Conservation (phyloP, 495 filamentous ascomycete species). For the Aspergillus bertholletiae region DNA sequence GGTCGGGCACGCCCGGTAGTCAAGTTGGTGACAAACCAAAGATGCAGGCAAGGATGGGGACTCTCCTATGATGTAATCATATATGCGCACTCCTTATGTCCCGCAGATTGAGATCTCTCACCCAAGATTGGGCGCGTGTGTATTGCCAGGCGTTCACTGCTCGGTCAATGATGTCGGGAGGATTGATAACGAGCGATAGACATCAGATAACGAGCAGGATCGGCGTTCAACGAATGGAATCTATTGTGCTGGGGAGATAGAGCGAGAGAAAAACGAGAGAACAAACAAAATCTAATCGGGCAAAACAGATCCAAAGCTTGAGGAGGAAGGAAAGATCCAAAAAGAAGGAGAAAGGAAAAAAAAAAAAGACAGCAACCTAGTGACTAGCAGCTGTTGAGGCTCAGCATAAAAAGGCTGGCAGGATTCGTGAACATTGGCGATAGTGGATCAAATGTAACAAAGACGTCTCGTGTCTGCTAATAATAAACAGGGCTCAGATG, state of each 20-base stretch:
- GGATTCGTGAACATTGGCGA: neutral
- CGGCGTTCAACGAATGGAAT: neutral
- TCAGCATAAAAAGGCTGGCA: conserved; percentile 5
- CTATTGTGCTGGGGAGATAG: neutral
- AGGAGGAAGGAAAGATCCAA: neutral
- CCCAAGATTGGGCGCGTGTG: neutral
- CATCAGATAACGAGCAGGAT: conserved; percentile 4
- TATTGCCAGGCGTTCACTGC: neutral
- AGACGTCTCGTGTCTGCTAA: conserved; percentile 5
- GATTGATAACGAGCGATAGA: conserved; percentile 7
- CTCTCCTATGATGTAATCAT: neutral
- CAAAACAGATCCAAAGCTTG: neutral
- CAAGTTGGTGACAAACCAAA: neutral
- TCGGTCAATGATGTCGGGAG: neutral
- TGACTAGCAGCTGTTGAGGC: neutral
- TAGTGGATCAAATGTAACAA: conserved; percentile 3
- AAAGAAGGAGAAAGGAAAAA: neutral
- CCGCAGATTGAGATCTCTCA: neutral
- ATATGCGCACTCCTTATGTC: neutral
- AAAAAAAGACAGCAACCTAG: neutral
- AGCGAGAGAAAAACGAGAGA: neutral
- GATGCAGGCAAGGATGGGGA: neutral
- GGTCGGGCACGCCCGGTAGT: neutral
- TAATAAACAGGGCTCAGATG: neutral
- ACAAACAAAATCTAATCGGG: neutral